A percentile compares a stretch with the other conserved stretches of the same genome.
Conservation (phyloP, 2,329 filamentous ascomycete species). For the Phyllosticta citrichinensis region DNA sequence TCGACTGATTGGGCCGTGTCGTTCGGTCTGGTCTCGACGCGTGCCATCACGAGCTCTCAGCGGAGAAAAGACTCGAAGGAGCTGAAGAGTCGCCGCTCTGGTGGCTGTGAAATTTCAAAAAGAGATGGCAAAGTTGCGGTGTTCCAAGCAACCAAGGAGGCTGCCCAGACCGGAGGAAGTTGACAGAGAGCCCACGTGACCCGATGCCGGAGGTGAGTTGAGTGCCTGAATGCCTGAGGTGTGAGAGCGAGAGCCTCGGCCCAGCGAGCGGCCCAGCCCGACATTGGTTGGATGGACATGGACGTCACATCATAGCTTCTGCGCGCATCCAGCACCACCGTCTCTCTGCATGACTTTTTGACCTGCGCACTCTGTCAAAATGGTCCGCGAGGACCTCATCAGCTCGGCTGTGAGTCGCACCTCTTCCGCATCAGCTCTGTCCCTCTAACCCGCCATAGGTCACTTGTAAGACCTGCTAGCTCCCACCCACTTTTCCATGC, state of each 20-base stretch:
- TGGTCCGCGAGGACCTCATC: slow-evolving; percentile 90
- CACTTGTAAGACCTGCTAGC: slow-evolving; percentile 35
- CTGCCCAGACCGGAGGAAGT: neutral
- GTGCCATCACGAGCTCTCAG: neutral
- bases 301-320: neutral
- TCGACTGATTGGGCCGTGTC: neutral
- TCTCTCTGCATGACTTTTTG: slow-evolving; percentile 5
- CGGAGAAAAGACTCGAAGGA: neutral
- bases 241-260: neutral
- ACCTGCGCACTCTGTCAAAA: slow-evolving; percentile 38
- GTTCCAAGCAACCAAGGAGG: neutral
- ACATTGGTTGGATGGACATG: neutral
- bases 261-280: neutral
- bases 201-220: neutral
- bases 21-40: too few species aligned
- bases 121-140: neutral
- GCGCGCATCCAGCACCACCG: neutral
- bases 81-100: neutral
- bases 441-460: slow-evolving; percentile 31
- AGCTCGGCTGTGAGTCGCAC: slow-evolving; percentile 53
- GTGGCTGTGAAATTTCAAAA: neutral
- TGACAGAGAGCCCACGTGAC: neutral
- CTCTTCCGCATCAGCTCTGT: neutral
- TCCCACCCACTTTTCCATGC: neutral
- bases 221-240: too few species aligned